These are phyloP conservation scores for Mortierella sp. DNA, from an alignment of 371 early-diverging fungal genomes.

Conservation along the genomic window DNA sequence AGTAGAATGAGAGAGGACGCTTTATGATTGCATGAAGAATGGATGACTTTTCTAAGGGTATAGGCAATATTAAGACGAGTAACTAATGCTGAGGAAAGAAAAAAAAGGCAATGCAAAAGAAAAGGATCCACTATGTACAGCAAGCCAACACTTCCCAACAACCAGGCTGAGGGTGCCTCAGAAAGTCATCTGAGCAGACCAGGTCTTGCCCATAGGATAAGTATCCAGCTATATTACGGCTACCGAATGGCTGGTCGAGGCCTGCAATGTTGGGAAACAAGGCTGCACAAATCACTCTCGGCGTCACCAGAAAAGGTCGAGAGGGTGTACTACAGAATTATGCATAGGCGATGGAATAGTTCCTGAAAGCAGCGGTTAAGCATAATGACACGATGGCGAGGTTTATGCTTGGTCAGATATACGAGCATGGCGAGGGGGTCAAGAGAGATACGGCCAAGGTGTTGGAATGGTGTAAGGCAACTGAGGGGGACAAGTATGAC, in stretches of 20 bases:
- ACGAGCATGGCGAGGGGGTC: too few relatives aligned
- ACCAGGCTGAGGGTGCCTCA: too few relatives aligned
- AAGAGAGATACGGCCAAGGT: too few relatives aligned
- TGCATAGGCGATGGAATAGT: neutral
- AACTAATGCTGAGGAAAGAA: neutral
- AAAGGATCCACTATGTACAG: neutral
- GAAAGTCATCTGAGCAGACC: slow-evolving; percentile 72
- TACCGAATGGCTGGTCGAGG: neutral
- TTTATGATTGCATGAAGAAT: neutral
- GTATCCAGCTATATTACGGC: slow-evolving; percentile 60
- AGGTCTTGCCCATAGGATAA: slow-evolving; percentile 70
- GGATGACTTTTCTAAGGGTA: neutral
- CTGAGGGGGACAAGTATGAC: too few relatives aligned
- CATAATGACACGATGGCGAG: neutral
- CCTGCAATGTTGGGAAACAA: neutral
- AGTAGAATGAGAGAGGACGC: neutral
- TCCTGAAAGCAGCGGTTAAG: neutral
- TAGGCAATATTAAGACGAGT: neutral
- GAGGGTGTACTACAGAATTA: too few relatives aligned
- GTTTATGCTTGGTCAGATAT: too few relatives aligned
- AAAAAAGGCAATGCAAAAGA: neutral
- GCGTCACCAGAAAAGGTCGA: neutral
- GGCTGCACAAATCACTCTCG: neutral
- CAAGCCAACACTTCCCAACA: too few relatives aligned
- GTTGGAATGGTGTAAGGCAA: too few relatives aligned